Conservation (phyloP, 1,139 yeast genomes). For the Yamadazyma aaseri region DNA sequence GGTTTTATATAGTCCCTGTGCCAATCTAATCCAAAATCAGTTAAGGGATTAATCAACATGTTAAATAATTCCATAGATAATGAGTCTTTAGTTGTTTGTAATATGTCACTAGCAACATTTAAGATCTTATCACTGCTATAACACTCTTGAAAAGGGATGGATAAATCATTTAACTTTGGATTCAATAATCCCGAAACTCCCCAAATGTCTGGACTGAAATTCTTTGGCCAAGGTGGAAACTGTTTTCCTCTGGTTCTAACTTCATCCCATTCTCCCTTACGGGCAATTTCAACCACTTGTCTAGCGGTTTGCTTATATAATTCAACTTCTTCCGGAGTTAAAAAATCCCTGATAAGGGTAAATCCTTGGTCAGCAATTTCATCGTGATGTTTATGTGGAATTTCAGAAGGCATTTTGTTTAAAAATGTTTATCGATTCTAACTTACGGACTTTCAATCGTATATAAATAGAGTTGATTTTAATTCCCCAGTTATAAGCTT, state of each 20-base stretch:
- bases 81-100: slow-evolving; percentile 36
- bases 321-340: slow-evolving; percentile 41
- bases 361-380: slow-evolving; percentile 46
- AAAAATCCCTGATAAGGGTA: slow-evolving; percentile 41
- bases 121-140: slow-evolving; percentile 45
- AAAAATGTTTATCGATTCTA: no score
- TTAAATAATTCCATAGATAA: slow-evolving; percentile 54
- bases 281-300: slow-evolving; percentile 42
- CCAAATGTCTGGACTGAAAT: slow-evolving; percentile 58
- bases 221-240: slow-evolving; percentile 60
- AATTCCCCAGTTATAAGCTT: no score
- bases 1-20: slow-evolving; percentile 56
- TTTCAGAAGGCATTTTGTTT: slow-evolving; percentile 17
- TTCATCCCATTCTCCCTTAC: slow-evolving; percentile 52
- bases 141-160: slow-evolving; percentile 43
- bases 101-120: slow-evolving; percentile 43
- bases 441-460: no score
- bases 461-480: no score
- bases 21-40: slow-evolving; percentile 58
- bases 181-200: slow-evolving; percentile 52
- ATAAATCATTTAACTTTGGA: slow-evolving; percentile 45
- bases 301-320: slow-evolving; percentile 39
- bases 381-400: slow-evolving; percentile 22
- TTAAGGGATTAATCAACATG: slow-evolving; percentile 56
- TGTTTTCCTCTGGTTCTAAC: slow-evolving; percentile 57